Percentiles rank a stretch among this genome's conserved stretches.
Conservation (phyloP, 192 early-diverging fungal genomes). For the Bifiguratus adelaidae region DNA sequence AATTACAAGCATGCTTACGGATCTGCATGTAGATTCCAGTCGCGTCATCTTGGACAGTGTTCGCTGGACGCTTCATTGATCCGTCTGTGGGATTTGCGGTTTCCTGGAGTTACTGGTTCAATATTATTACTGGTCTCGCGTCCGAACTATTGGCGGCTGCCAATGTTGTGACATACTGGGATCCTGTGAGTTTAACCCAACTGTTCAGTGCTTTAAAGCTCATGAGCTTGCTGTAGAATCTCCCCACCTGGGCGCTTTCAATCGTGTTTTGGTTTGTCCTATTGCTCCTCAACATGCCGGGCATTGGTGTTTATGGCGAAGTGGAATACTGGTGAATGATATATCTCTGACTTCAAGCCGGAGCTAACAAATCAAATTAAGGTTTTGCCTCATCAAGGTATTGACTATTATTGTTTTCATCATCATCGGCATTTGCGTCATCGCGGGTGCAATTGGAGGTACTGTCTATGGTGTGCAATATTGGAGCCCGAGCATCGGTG, state of each 20-base stretch:
- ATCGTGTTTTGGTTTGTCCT: constrained; percentile 50
- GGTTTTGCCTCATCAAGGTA: constrained; percentile 64
- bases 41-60: constrained; percentile 52
- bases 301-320: constrained; percentile 71
- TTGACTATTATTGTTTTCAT: constrained; percentile 66
- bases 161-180: constrained; percentile 57
- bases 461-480: constrained; percentile 40
- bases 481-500: constrained; percentile 28
- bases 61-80: constrained; percentile 57
- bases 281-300: constrained; percentile 51
- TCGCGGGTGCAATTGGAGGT: constrained; percentile 44
- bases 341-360: background rate
- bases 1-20: background rate
- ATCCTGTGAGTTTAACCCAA: background rate
- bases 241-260: constrained; percentile 31
- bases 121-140: constrained; percentile 51
- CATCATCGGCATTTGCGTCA: constrained; percentile 57
- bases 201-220: background rate
- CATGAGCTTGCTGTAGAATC: background rate
- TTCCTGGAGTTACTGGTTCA: constrained; percentile 61
- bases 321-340: constrained; percentile 54
- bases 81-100: constrained; percentile 47
- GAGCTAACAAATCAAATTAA: background rate
- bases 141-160: constrained; percentile 69
- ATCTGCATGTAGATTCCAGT: constrained; percentile 36